phyloP scores from a whole-genome alignment of 2,329 filamentous ascomycete species.

The Nemania bipapillata region DNA sequence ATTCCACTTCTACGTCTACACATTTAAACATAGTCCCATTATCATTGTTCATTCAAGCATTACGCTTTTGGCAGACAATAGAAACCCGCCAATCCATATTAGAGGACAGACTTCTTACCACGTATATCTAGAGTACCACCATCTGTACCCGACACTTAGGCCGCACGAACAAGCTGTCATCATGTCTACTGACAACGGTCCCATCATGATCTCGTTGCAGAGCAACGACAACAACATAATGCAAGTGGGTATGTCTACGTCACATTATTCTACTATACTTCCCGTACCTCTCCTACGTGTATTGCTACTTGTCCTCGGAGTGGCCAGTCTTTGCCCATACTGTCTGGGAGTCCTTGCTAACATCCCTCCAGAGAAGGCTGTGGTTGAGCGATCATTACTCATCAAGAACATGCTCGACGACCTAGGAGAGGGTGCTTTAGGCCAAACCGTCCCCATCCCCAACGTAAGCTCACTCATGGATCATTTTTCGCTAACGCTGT shows the following conservation, averaged over 20 bases:
- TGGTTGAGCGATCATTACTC: slow-evolving; percentile 90
- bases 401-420: slow-evolving; percentile 99
- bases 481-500: neutral
- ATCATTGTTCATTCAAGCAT: neutral
- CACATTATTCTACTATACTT: neutral
- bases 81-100: neutral
- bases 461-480: slow-evolving; percentile 68
- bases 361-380: slow-evolving; percentile 71
- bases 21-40: neutral
- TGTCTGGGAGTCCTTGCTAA: slow-evolving; percentile 36
- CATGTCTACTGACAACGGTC: slow-evolving; percentile 36
- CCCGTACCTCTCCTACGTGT: neutral
- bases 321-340: slow-evolving; percentile 5
- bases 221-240: slow-evolving; percentile 64
- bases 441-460: slow-evolving; percentile 84
- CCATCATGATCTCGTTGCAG: slow-evolving; percentile 59
- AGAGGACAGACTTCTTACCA: slow-evolving; percentile 17
- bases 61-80: neutral
- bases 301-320: neutral
- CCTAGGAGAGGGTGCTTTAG: slow-evolving; percentile 72
- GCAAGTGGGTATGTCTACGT: slow-evolving; percentile 57
- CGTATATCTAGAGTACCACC: slow-evolving; percentile 12
- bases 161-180: slow-evolving; percentile 7
- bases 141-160: neutral
- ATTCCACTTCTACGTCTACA: neutral